phyloP scores from a whole-genome alignment of 495 filamentous ascomycete species.

The Talaromyces stipitatus region DNA sequence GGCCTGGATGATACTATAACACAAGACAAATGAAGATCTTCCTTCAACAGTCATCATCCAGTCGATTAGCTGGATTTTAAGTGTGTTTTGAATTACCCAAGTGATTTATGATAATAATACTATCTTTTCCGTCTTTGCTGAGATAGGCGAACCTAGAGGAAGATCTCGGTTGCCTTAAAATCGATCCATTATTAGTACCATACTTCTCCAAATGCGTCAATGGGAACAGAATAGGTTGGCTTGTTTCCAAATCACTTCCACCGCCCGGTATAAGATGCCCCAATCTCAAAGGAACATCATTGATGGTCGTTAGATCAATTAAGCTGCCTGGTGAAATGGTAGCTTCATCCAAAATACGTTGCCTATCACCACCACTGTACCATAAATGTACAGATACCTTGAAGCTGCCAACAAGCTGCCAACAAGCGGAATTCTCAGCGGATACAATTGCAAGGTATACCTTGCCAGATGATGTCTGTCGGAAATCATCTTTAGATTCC shows the following conservation, averaged over 20 bases:
- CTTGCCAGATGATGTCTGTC: not conserved
- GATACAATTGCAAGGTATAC: not conserved
- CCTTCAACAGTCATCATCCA: too few relatives aligned
- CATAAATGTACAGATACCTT: not conserved
- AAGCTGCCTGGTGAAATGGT: not conserved
- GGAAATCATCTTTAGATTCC: not conserved
- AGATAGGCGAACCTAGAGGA: too few relatives aligned
- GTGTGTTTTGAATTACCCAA: too few relatives aligned
- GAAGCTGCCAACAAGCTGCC: not conserved
- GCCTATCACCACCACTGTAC: not conserved
- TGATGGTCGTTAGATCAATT: not conserved
- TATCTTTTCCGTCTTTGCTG: too few relatives aligned
- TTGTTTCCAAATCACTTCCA: not conserved
- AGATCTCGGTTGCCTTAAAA: too few relatives aligned
- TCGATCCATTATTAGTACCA: too few relatives aligned
- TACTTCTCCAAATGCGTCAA: not conserved
- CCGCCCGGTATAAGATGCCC: not conserved
- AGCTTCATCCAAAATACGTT: not conserved
- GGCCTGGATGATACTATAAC: too few relatives aligned
- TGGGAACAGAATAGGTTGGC: not conserved
- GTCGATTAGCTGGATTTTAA: too few relatives aligned
- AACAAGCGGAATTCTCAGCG: not conserved
- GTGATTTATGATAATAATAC: too few relatives aligned
- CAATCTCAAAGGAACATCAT: not conserved
- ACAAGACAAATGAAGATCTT: too few relatives aligned